Percentiles rank a stretch among this genome's conserved stretches.
These are phyloP conservation scores for Osmanthus fragrans DNA, from an alignment of 257 asterid genomes.

Conservation along the genomic window DNA sequence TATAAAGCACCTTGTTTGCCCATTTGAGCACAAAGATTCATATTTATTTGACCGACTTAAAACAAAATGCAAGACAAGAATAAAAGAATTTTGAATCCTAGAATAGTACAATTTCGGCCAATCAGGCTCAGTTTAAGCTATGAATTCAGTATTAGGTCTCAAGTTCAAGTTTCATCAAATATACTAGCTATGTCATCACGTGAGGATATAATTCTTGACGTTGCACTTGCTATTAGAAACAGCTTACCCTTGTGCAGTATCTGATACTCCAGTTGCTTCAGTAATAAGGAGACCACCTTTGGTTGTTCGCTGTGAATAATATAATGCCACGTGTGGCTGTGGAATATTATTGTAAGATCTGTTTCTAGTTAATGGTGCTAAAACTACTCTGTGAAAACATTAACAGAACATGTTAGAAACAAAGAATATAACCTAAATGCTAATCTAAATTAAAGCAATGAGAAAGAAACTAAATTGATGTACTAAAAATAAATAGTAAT, in stretches of 20 bases:
- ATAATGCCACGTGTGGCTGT: conserved; percentile 32
- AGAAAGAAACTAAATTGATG: neutral
- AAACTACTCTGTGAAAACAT: conserved; percentile 27
- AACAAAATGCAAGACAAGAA: no score
- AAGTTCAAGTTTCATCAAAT: no score
- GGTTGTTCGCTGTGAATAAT: conserved; percentile 37
- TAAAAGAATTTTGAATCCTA: no score
- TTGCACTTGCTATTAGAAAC: no score
- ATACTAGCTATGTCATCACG: no score
- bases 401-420: neutral
- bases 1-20: no score
- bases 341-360: conserved; percentile 32
- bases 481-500: neutral
- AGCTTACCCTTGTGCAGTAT: conserved; percentile 27
- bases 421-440: neutral
- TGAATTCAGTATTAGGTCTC: no score
- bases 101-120: no score
- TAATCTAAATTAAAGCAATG: neutral
- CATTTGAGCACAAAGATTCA: no score
- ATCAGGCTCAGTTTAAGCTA: no score
- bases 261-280: conserved; percentile 39
- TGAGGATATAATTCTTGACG: no score
- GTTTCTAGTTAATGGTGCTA: conserved; percentile 37
- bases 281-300: conserved; percentile 38
- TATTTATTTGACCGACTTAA: no score